Conservation (phyloP, 495 filamentous ascomycete species). For the Hapsidospora chrysogenum region DNA sequence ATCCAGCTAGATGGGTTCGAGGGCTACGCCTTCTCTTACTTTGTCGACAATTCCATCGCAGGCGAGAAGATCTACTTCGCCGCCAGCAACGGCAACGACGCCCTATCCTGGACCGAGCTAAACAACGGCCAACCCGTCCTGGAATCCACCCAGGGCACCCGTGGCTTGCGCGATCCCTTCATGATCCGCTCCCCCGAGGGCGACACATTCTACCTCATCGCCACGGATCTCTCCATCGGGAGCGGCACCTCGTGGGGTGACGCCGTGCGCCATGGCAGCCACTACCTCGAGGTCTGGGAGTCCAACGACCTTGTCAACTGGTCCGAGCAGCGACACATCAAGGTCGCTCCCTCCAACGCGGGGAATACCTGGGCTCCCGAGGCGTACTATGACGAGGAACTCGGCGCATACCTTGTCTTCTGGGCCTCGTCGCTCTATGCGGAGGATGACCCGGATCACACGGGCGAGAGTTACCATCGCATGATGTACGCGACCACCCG, state of each 20-base stretch:
- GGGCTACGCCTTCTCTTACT: constrained; percentile 10
- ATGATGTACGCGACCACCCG: constrained; percentile 8
- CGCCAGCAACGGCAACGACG: constrained; percentile 8
- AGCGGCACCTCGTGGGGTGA: constrained; percentile 10
- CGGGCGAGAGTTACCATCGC: constrained; percentile 6
- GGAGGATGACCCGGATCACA: constrained; percentile 4
- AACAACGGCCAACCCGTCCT: constrained; percentile 6
- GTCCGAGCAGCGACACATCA: constrained; percentile 9
- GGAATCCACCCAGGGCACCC: constrained; percentile 6
- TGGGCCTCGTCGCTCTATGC: constrained; percentile 10
- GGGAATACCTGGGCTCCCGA: constrained; percentile 11
- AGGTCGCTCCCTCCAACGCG: constrained; percentile 7
- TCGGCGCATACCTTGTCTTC: constrained; percentile 8
- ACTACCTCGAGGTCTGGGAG: constrained; percentile 11
- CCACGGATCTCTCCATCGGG: constrained; percentile 10
- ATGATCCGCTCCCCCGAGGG: constrained; percentile 8
- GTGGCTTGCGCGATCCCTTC: constrained; percentile 10
- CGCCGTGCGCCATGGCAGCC: constrained; percentile 6
- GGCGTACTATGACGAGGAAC: constrained; percentile 7
- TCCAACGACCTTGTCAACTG: constrained; percentile 9
- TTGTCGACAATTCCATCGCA: constrained; percentile 4
- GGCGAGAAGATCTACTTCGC: constrained; percentile 10
- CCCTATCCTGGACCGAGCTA: constrained; percentile 8
- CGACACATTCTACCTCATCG: constrained; percentile 9
- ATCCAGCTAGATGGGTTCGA: constrained; percentile 5